These are phyloP conservation scores for Jaminaea rosea DNA, from an alignment of 1,284 basidiomycete species.

Conservation along the genomic window DNA sequence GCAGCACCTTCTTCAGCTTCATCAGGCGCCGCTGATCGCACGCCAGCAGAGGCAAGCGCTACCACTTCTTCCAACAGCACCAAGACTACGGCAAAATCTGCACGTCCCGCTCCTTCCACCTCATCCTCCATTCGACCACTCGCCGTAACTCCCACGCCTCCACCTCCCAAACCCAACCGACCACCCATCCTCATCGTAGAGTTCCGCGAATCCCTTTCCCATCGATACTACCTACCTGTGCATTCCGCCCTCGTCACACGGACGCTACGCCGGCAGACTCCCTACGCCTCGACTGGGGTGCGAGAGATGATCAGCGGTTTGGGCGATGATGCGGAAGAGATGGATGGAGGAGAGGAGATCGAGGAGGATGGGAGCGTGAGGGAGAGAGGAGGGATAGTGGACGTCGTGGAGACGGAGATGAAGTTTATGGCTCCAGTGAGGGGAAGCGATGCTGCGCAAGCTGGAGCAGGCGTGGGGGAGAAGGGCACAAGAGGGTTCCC, in stretches of 20 bases:
- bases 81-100: background rate
- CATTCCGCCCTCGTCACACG: conserved; percentile 16
- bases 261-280: too few species aligned
- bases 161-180: too few species aligned
- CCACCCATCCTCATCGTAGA: conserved; percentile 44
- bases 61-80: background rate
- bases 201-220: conserved; percentile 42
- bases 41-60: too few species aligned
- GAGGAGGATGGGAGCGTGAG: background rate
- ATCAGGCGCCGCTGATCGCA: too few species aligned
- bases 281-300: background rate
- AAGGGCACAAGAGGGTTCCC: conserved; percentile 4
- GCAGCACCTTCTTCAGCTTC: conserved; percentile 11
- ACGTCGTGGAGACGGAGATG: background rate
- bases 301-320: conserved; percentile 3
- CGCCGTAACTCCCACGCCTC: background rate
- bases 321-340: background rate
- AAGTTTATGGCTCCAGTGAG: background rate
- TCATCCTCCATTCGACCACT: background rate
- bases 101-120: background rate
- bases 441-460: background rate
- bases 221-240: conserved; percentile 39
- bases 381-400: background rate
- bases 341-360: background rate
- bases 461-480: background rate